phyloP scores from a whole-genome alignment of 352 stramenopile species.

The Phytophthora pseudosyringae region DNA sequence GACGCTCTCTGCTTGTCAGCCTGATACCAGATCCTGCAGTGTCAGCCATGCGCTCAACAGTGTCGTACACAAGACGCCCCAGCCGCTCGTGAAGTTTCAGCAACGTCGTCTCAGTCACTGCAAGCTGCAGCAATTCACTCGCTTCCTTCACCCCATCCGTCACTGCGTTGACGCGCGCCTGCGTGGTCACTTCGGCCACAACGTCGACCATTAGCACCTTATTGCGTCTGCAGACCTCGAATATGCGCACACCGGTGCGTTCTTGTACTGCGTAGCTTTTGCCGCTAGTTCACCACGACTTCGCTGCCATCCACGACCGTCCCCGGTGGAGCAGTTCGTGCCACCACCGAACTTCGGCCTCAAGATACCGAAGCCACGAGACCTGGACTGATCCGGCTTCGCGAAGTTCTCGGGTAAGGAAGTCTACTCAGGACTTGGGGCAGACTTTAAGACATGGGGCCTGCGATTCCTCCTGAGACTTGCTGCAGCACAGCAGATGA shows the following conservation, averaged over 20 bases:
- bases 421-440: constrained; percentile 1
- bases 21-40: neutral
- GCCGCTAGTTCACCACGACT: too few relatives aligned
- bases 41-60: constrained; percentile 3
- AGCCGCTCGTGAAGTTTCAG: neutral
- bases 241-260: neutral
- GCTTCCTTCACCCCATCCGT: neutral
- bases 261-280: neutral
- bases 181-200: neutral
- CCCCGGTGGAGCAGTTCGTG: neutral
- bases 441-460: constrained; percentile 12
- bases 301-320: too few relatives aligned
- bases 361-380: constrained; percentile 1
- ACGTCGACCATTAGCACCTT: constrained; percentile 1
- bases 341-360: neutral
- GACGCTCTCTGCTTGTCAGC: neutral
- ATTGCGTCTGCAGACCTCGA: constrained; percentile 1
- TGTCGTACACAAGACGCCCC: constrained; percentile 8
- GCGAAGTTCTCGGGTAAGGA: constrained; percentile 12
- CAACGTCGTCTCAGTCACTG: neutral
- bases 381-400: neutral
- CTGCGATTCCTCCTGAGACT: constrained; percentile 5
- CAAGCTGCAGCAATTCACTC: neutral
- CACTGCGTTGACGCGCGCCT: neutral
- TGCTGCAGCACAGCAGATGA: constrained; percentile 6